Evolutionary conservation across 768 basidiomycete species (phyloP).

Genomic region (Trametes meyenii): DNA sequence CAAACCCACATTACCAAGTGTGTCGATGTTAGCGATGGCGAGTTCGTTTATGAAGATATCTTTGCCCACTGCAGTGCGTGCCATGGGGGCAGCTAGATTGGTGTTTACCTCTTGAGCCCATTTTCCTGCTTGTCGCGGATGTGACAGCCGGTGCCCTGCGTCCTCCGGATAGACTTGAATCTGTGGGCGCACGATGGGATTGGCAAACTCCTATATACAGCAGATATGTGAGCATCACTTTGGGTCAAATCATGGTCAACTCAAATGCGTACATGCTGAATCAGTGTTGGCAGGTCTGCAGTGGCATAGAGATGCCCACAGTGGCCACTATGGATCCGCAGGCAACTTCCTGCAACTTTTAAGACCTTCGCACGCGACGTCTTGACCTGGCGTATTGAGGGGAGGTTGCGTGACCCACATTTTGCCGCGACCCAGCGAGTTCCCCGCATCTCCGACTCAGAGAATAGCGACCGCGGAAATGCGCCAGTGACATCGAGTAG

Average conservation of each 20-base stretch:
- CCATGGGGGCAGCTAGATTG: constrained; percentile 16
- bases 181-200: constrained; percentile 12
- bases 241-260: background rate
- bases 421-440: constrained; percentile 21
- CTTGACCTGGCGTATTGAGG: constrained; percentile 15
- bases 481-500: constrained; percentile 16
- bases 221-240: background rate
- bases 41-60: constrained; percentile 27
- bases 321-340: background rate
- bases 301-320: background rate
- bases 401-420: constrained; percentile 1
- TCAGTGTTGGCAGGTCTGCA: background rate
- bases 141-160: background rate
- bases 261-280: background rate
- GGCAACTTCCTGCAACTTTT: background rate
- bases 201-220: constrained; percentile 22
- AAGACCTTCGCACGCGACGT: constrained; percentile 2
- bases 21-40: constrained; percentile 7
- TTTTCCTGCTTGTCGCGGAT: background rate
- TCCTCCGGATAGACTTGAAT: constrained; percentile 18
- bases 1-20: too few relatives aligned
- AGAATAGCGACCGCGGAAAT: constrained; percentile 23
- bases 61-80: constrained; percentile 2
- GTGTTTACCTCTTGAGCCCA: background rate
- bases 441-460: constrained; percentile 20